These are phyloP conservation scores for Globisporangium echinulatum DNA, from an alignment of 352 stramenopile species.

Conservation along the genomic window DNA sequence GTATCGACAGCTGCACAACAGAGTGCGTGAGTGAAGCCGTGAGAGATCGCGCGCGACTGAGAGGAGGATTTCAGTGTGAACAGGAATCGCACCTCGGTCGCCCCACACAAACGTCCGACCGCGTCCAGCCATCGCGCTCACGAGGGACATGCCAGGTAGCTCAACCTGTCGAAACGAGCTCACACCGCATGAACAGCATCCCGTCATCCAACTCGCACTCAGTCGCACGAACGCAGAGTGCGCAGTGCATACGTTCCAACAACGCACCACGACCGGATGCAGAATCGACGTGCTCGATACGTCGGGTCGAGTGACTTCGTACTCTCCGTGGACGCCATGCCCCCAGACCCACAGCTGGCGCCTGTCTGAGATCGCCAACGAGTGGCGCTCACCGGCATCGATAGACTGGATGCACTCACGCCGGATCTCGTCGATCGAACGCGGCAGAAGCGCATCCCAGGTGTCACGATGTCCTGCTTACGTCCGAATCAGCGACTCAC, in stretches of 20 bases:
- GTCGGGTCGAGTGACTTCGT: constrained; percentile 34
- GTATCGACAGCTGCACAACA: constrained; percentile 19
- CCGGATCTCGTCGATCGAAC: constrained; percentile 62
- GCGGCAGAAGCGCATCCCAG: constrained; percentile 53
- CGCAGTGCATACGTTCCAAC: no score
- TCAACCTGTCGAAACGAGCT: constrained; percentile 26
- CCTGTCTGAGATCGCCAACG: constrained; percentile 55
- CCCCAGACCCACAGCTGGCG: constrained; percentile 72
- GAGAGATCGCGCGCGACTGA: neutral
- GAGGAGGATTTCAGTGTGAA: no score
- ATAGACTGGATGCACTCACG: constrained; percentile 48
- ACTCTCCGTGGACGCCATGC: constrained; percentile 51
- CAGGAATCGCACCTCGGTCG: constrained; percentile 38
- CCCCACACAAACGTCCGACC: constrained; percentile 75
- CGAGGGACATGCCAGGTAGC: constrained; percentile 38
- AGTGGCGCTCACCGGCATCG: constrained; percentile 64
- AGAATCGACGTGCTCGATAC: constrained; percentile 43
- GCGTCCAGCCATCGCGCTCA: constrained; percentile 48
- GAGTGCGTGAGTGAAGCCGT: neutral
- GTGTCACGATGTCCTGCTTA: constrained; percentile 57
- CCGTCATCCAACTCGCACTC: neutral
- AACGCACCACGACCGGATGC: constrained; percentile 22
- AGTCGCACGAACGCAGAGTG: neutral
- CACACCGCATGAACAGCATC: neutral
- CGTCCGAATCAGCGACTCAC: neutral